Percentiles rank a stretch among this genome's conserved stretches.
Conservation (phyloP, 1,284 basidiomycete genomes). For the Xerocomus amazonicus region DNA sequence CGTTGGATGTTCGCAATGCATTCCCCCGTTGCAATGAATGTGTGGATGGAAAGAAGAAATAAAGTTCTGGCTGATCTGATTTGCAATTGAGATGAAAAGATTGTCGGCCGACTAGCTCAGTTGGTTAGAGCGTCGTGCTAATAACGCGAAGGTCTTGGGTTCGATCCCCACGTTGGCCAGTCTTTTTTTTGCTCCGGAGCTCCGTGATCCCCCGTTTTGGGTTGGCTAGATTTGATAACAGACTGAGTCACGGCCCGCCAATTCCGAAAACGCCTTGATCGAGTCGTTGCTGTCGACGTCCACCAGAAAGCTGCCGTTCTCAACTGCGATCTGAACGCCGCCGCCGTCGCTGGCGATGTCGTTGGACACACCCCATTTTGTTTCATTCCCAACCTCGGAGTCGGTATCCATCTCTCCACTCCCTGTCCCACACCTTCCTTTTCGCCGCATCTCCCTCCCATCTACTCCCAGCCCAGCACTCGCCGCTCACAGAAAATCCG, state of each 20-base stretch:
- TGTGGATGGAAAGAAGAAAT: no score
- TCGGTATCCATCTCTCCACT: constrained; percentile 19
- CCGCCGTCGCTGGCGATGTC: constrained; percentile 19
- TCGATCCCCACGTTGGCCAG: constrained; percentile 35
- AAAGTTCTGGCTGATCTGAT: no score
- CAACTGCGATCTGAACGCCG: constrained; percentile 11
- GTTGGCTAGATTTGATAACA: constrained; percentile 16
- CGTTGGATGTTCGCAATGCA: no score
- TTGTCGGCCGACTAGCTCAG: constrained; percentile 24
- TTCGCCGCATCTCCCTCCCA: constrained; percentile 74
- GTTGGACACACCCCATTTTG: constrained; percentile 13
- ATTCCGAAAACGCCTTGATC: constrained; percentile 1
- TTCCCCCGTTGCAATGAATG: no score
- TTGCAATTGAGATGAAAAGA: no score
- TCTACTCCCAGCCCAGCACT: constrained; percentile 45
- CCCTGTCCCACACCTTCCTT: constrained; percentile 51
- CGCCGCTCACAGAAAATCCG: constrained; percentile 52
- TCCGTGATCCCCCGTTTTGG: constrained; percentile 12
- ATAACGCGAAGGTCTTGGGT: constrained; percentile 34
- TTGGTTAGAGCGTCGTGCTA: constrained; percentile 32
- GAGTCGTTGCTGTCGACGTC: constrained; percentile 1
- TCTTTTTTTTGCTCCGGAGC: constrained; percentile 2
- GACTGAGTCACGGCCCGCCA: constrained; percentile 22
- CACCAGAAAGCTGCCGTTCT: constrained; percentile 1
- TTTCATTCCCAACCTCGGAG: constrained; percentile 31